Percentiles rank a stretch among this genome's conserved stretches.
phyloP scores from a whole-genome alignment of 495 filamentous ascomycete species.

The Penicillium chermesinum region DNA sequence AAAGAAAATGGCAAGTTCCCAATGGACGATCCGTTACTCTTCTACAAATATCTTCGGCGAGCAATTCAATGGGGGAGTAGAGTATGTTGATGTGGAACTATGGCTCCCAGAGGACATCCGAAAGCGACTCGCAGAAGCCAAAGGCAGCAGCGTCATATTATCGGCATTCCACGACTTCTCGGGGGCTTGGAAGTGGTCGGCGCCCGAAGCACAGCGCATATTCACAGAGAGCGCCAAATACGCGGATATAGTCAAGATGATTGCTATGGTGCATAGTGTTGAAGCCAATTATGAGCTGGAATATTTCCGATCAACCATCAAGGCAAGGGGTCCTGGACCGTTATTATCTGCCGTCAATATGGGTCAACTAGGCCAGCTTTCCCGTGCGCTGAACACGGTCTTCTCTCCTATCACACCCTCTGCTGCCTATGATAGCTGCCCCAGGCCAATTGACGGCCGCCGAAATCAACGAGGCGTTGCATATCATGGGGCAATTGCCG shows the following conservation, averaged over 20 bases:
- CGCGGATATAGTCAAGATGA: constrained; percentile 85
- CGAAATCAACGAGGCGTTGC: constrained; percentile 73
- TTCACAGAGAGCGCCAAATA: constrained; percentile 67
- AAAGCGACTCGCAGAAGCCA: constrained; percentile 56
- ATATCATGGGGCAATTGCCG: constrained; percentile 73
- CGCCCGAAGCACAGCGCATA: constrained; percentile 58
- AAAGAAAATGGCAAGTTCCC: constrained; percentile 77
- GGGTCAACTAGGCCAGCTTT: constrained; percentile 77
- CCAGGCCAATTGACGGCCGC: constrained; percentile 78
- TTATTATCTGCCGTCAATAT: constrained; percentile 81
- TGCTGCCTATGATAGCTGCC: constrained; percentile 77
- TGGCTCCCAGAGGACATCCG: constrained; percentile 78
- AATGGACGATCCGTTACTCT: constrained; percentile 69
- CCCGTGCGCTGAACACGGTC: constrained; percentile 71
- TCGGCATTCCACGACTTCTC: constrained; percentile 85
- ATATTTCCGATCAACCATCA: constrained; percentile 77
- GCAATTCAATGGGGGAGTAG: constrained; percentile 82
- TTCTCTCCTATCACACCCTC: constrained; percentile 84
- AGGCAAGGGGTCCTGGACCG: constrained; percentile 57
- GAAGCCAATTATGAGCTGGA: constrained; percentile 84
- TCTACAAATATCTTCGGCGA: constrained; percentile 69
- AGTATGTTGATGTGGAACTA: constrained; percentile 82
- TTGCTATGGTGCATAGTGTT: constrained; percentile 68
- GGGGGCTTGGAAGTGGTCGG: constrained; percentile 75
- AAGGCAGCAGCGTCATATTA: constrained; percentile 75